Conservation (phyloP, 768 basidiomycete species). For the Pleurotus sapidus region DNA sequence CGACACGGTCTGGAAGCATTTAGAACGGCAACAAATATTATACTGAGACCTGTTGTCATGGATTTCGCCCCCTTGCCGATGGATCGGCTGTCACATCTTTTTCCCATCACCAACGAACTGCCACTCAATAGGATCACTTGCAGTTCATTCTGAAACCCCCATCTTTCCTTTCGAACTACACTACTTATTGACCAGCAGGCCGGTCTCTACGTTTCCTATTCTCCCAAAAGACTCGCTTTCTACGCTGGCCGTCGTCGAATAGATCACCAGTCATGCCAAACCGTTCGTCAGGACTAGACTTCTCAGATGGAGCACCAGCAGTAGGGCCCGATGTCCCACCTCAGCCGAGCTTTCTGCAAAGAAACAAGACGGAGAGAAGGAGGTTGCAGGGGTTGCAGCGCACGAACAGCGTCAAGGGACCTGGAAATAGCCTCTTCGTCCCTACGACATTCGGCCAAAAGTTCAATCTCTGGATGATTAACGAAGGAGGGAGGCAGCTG, state of each 20-base stretch:
- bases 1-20: not conserved
- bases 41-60: not conserved
- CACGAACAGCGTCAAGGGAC: slow-evolving; percentile 36
- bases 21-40: not conserved
- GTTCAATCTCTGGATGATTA: slow-evolving; percentile 86
- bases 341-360: slow-evolving; percentile 54
- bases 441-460: slow-evolving; percentile 41
- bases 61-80: not conserved
- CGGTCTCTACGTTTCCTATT: slow-evolving; percentile 37
- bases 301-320: slow-evolving; percentile 47
- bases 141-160: not conserved
- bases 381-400: slow-evolving; percentile 86
- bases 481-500: slow-evolving; percentile 77
- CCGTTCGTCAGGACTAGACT: slow-evolving; percentile 66
- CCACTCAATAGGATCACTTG: not conserved
- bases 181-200: slow-evolving; percentile 39
- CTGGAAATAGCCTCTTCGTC: slow-evolving; percentile 24
- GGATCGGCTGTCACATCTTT: not conserved
- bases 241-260: slow-evolving; percentile 37
- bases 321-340: slow-evolving; percentile 41
- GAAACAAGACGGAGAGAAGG: slow-evolving; percentile 83
- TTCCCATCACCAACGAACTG: slow-evolving; percentile 7
- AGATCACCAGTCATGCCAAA: slow-evolving; percentile 28
- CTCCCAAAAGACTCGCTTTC: slow-evolving; percentile 24
- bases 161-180: slow-evolving; percentile 21